These are phyloP conservation scores for Candida sp. DNA, from an alignment of 1,139 yeast species.

Conservation along the genomic window DNA sequence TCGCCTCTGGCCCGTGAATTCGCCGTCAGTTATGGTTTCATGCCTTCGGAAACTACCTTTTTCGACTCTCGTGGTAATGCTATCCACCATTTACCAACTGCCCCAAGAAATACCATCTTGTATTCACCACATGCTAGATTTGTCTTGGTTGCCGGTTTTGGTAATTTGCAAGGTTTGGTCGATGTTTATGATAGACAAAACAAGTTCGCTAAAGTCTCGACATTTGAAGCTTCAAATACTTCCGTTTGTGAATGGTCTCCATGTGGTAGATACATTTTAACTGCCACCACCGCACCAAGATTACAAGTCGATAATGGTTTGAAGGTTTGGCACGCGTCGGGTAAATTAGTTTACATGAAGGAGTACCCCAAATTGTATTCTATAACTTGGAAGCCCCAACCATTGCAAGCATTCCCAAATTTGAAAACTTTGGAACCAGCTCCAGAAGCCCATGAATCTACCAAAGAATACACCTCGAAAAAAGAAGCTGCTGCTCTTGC, in stretches of 20 bases:
- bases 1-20: conserved; percentile 95
- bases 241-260: conserved; percentile 98
- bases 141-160: conserved; percentile 94
- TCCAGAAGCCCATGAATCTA: conserved; percentile 68
- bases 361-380: conserved; percentile 80
- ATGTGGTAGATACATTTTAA: conserved; percentile 89
- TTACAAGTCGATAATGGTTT: conserved; percentile 95
- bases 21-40: conserved; percentile 95
- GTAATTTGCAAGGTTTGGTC: conserved; percentile 95
- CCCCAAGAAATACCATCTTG: conserved; percentile 84
- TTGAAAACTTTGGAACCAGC: conserved; percentile 50
- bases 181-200: conserved; percentile 93
- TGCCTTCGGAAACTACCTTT: conserved; percentile 96
- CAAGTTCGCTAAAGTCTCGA: conserved; percentile 73
- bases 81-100: conserved; percentile 79
- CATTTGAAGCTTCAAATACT: conserved; percentile 91
- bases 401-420: conserved; percentile 57
- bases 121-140: conserved; percentile 95
- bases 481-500: conserved; percentile 36
- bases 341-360: conserved; percentile 71
- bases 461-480: conserved; percentile 51
- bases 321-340: conserved; percentile 90
- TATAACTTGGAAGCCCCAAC: conserved; percentile 87
- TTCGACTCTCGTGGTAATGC: conserved; percentile 93
- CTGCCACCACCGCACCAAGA: conserved; percentile 97